Base-by-base conservation (phyloP, 768 basidiomycete genomes). In the Leccinellum rugosiceps region DNA sequence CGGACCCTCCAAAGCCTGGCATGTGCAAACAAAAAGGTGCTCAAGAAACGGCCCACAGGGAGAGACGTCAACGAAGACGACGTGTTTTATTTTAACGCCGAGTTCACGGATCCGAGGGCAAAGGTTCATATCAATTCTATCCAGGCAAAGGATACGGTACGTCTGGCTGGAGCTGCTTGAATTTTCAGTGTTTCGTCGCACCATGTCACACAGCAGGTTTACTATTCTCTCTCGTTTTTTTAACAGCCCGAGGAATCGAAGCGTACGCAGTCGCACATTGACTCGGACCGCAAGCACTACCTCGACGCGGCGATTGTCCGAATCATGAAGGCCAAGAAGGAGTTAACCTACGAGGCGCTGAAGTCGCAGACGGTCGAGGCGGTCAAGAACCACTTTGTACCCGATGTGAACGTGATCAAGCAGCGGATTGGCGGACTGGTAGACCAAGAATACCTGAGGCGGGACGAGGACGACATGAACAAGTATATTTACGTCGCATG, bases 241-340 rank as follows among this genome's bases (percentile, higher is more conserved):
- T 14, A 2, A 21, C 62, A 94, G 93, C 81, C 83, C 34, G 95
- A 98, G 67, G 97, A 99, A 74, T 83, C 87, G 21, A 81, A 83
- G 58, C 83, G 85, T 55, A 95, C 92, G 6, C 92, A 92, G 65
- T 81, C 80, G 2, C 82, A 88, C 47, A 92, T 99, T 38, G 90
- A 95, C 62, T 84, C 86, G 34, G 94, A 98, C 72, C 84, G 96
- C 58, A 86, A 87, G 58, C 82, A 87, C 65, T 86, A 87, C 57
- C 78, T 98, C 14, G 94, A 98, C 63, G 94, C 94, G 1, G 95
- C 95, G 21, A 95, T 99, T 64, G 96, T 99, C 32, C 87, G 97
- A 6, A 85, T 96, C 66, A 95, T 98, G 94, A 98, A 98, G 71
- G 86, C 85, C 3, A 83, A 84, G 64, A 98, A 96, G 75, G 88